Base-by-base conservation (phyloP, 352 stramenopile species). In the Globisporangium mamillatum region DNA sequence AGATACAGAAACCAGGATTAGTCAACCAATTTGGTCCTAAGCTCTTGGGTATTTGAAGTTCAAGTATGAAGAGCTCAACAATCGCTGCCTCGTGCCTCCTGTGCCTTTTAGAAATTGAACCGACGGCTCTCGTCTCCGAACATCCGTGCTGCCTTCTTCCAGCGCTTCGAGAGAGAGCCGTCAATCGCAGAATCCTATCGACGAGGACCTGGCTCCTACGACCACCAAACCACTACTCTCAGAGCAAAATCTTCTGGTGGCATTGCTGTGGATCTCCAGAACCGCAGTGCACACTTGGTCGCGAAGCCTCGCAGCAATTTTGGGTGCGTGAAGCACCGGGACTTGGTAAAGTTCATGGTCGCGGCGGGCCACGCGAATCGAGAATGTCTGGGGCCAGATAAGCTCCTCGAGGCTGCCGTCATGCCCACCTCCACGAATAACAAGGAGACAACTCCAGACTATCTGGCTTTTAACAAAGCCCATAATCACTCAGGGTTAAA, bases 261-360 rank as follows among this genome's bases (percentile, higher is more conserved):
- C 2, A 29, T 20, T 20, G 20, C 18, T 24, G 32, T 29, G 24
- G 8, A 73, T 54, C 64, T 68, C 20, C 62, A 65, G 53, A 64
- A 38, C 34, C 36, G 20, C 8, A 46, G 29, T 3, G 55, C 68
- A 18, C 60, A 70, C 32, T 41, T 66, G 48, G 69, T 38, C 20
- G 24, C 34, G 5, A 63, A 71, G 48, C 66, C 59, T 1, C 50
- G 29, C 2, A 74, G 67, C 27, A 79, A 69, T 7, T 85, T 85
- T 34, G 77, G 77, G 4, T 63, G 64, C 27, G 70, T 76, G 3
- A 64, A 72, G 27, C 75, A 70, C 62, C 79, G 79, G 24, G 79
- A 91, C 16, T 63, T 89, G 54, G 60, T 84, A 46, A 74, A 60
- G 22, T 89, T 81, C 9, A 85, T 91, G 80, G 52, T 71, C 20